Percentiles rank a stretch among this genome's conserved stretches.
Evolutionary conservation across 2,329 filamentous ascomycete species (phyloP).

Genomic region (Colletotrichum nymphaeae): DNA sequence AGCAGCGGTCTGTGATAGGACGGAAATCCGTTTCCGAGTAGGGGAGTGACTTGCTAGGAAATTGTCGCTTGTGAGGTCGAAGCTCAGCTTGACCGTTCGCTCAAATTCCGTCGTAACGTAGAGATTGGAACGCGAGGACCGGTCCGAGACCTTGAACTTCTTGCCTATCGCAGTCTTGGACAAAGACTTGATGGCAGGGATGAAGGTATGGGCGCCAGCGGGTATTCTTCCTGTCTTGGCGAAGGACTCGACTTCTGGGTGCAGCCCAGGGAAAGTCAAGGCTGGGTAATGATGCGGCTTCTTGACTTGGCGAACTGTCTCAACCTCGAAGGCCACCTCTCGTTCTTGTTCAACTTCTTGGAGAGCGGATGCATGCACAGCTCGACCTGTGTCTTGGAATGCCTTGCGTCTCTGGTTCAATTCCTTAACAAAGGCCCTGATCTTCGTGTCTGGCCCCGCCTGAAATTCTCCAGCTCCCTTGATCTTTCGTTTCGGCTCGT

Average conservation of each 20-base stretch:
- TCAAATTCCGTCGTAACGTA: conserved; percentile 60
- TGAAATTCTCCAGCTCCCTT: conserved; percentile 38
- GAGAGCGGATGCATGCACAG: conserved; percentile 61
- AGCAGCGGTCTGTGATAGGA: neutral
- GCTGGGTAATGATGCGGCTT: conserved; percentile 54
- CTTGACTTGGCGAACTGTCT: conserved; percentile 66
- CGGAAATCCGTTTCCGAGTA: too few species aligned
- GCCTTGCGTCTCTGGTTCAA: conserved; percentile 43
- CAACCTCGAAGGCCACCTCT: conserved; percentile 69
- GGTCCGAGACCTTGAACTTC: conserved; percentile 43
- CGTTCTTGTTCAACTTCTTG: conserved; percentile 71
- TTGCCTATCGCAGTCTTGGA: conserved; percentile 46
- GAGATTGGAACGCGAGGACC: conserved; percentile 39
- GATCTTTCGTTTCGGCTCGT: conserved; percentile 49
- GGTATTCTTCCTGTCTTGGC: conserved; percentile 55
- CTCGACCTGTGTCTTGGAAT: conserved; percentile 51
- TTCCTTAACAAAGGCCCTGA: conserved; percentile 45
- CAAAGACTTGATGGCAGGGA: conserved; percentile 56
- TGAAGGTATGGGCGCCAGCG: conserved; percentile 48
- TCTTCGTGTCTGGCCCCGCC: conserved; percentile 28
- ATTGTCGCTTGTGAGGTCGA: conserved; percentile 44
- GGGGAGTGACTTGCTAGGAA: conserved; percentile 45
- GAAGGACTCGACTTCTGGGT: conserved; percentile 59
- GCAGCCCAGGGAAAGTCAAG: conserved; percentile 56
- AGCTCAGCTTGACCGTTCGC: conserved; percentile 52